Evolutionary conservation across 345 rosid species (phyloP), one percentile per base, ranked within the genome.

Genomic region (Eucalyptus microcorys): DNA sequence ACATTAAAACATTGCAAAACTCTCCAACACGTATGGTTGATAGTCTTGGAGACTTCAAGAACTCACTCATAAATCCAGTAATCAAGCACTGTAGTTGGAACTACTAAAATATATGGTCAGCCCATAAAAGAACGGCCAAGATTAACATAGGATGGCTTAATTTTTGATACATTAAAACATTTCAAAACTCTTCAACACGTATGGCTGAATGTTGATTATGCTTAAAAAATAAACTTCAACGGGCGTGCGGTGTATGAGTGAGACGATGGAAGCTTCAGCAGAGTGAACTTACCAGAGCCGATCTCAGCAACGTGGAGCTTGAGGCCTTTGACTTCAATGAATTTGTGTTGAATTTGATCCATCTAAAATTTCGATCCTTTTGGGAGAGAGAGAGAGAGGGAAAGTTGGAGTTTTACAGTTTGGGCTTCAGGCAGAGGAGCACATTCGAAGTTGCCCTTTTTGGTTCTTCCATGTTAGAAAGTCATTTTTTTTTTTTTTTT

Each of bases 241-340:
- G 68, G 79, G 40, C 12, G 26, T n/a, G 14, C 52, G 34, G 21
- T 10, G 27, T 7, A 42, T 9, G 55, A 7, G 61, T 11, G 57
- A 37, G 81, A 17, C 15, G 49, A 34, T 3, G 24, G 30, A 19
- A 88, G 37, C 7, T 37, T 14, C 80, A 85, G 71, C 87, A 9
- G 81, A 15, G 85, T 14, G 64, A 34, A 27, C 85, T 79, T 34
- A 93, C 93, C 93, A 37, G 92, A 50, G 85, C 94, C 95, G 43
- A 89, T 88, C 37, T 94, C 94, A 10, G 95, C 94, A 37, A 93
- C 88, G 86, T 94, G 95, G 89, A 92, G 93, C 81, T 92, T 93
- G 40, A 91, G 89, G 7, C 93, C 94, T 49, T 61, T 71, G 40
- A 88, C 93, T 13, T 49, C 34, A 86, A 92, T 57, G 89, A 91